Conservation (phyloP, 306 rosid species). For the Ziziphus jujuba region DNA sequence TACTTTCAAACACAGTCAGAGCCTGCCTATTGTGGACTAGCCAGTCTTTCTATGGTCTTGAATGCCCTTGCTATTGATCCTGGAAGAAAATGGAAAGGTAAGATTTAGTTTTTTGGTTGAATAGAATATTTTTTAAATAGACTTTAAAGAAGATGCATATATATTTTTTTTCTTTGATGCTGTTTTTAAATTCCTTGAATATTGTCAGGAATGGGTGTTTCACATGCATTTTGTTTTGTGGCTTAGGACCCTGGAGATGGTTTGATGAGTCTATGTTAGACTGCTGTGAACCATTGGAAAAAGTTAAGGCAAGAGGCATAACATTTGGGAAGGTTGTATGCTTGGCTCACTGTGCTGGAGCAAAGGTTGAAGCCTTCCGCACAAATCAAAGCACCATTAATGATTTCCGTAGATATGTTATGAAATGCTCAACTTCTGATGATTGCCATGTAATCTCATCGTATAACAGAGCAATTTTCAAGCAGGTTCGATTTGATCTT, state of each 20-base stretch:
- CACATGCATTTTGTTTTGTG: conserved; percentile 15
- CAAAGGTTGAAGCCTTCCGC: conserved; percentile 85
- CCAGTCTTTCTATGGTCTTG: conserved; percentile 89
- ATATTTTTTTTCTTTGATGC: too few relatives aligned
- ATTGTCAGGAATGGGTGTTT: neutral
- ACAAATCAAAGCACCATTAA: conserved; percentile 58
- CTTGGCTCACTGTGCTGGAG: conserved; percentile 96
- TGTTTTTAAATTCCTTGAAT: neutral
- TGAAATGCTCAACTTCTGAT: conserved; percentile 64
- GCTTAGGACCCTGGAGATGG: conserved; percentile 97
- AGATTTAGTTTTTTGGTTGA: too few relatives aligned
- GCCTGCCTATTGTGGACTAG: conserved; percentile 92
- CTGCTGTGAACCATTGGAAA: conserved; percentile 89
- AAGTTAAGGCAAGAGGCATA: conserved; percentile 76
- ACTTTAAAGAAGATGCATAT: too few relatives aligned
- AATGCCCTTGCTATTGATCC: conserved; percentile 97
- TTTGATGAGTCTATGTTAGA: conserved; percentile 97
- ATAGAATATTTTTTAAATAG: too few relatives aligned
- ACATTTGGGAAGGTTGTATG: conserved; percentile 86
- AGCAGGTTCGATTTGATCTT: conserved; percentile 51
- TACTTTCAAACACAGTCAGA: conserved; percentile 90
- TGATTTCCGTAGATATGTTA: conserved; percentile 65
- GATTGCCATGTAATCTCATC: conserved; percentile 83
- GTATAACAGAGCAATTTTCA: conserved; percentile 70
- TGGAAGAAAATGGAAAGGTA: conserved; percentile 95